Evolutionary conservation across 441 rosid genomes (phyloP).

Genomic region (Dalechampia spathulata): DNA sequence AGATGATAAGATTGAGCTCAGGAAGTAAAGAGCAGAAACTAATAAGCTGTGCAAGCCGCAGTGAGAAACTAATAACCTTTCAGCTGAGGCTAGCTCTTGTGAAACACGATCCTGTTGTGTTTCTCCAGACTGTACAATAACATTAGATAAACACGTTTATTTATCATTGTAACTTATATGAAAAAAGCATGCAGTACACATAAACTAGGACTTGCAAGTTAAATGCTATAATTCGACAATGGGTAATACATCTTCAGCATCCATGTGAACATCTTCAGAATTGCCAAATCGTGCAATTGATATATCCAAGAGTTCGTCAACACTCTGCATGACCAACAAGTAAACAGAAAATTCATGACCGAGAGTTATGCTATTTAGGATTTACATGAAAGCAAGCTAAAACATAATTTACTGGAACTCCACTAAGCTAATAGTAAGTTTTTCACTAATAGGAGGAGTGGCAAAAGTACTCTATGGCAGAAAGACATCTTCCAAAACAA

Average conservation of each 20-base stretch:
- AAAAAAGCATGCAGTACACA: not conserved
- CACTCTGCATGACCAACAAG: slow-evolving; percentile 32
- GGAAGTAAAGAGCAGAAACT: not conserved
- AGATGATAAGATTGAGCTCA: not conserved
- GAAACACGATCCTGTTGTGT: not conserved
- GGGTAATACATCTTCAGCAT: slow-evolving; percentile 29
- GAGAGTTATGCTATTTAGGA: not conserved
- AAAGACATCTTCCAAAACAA: not conserved
- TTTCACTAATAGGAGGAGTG: not conserved
- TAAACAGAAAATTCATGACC: not conserved
- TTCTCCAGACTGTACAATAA: slow-evolving; percentile 2
- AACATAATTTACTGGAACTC: not conserved
- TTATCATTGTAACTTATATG: not conserved
- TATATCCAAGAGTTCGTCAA: slow-evolving; percentile 43
- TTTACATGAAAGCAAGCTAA: not conserved
- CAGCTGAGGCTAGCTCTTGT: not conserved
- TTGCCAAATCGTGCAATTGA: slow-evolving; percentile 32
- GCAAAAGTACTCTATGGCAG: not conserved
- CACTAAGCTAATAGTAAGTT: not conserved
- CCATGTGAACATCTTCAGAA: slow-evolving; percentile 30
- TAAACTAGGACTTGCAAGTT: not conserved
- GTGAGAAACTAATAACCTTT: slow-evolving; percentile 9
- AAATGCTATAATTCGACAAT: too few relatives aligned
- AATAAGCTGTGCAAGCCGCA: not conserved
- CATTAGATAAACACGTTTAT: not conserved